Conservation (phyloP, 140 eudicot genomes). For the Cichorium intybus region DNA sequence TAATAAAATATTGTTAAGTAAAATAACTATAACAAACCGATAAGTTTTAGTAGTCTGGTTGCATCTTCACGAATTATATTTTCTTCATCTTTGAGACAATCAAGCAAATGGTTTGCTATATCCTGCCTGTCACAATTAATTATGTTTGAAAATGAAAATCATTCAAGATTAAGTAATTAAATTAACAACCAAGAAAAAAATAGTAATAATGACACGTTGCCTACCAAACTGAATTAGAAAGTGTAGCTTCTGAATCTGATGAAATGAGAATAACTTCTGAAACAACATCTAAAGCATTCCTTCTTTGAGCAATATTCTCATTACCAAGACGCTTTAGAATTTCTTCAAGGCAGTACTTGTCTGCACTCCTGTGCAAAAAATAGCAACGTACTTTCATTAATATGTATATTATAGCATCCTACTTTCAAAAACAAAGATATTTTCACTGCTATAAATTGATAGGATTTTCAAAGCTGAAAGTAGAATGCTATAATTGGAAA, state of each 20-base stretch:
- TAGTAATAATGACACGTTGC: slow-evolving; percentile 5
- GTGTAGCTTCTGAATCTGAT: slow-evolving; percentile 33
- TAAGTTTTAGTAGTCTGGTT: slow-evolving; percentile 49
- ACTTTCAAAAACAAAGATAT: background rate
- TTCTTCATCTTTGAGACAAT: slow-evolving; percentile 66
- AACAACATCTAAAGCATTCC: slow-evolving; percentile 72
- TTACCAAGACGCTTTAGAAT: slow-evolving; percentile 59
- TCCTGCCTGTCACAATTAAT: slow-evolving; percentile 59
- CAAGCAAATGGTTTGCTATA: slow-evolving; percentile 59
- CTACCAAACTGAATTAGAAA: slow-evolving; percentile 52
- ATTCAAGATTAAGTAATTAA: background rate
- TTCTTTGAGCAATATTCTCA: slow-evolving; percentile 50
- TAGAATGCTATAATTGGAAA: background rate
- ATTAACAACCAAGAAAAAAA: background rate
- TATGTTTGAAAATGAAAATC: slow-evolving; percentile 2
- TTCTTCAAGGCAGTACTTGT: slow-evolving; percentile 55
- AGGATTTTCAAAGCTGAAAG: background rate
- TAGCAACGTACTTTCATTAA: background rate
- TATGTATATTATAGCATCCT: background rate
- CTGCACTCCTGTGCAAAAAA: slow-evolving; percentile 47
- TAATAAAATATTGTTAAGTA: background rate
- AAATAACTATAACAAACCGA: slow-evolving; percentile 56
- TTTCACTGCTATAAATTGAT: background rate
- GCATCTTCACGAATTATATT: slow-evolving; percentile 43
- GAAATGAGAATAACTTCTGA: slow-evolving; percentile 52